phyloP scores from a whole-genome alignment of 306 rosid genomes.

The Acmispon strigosus region DNA sequence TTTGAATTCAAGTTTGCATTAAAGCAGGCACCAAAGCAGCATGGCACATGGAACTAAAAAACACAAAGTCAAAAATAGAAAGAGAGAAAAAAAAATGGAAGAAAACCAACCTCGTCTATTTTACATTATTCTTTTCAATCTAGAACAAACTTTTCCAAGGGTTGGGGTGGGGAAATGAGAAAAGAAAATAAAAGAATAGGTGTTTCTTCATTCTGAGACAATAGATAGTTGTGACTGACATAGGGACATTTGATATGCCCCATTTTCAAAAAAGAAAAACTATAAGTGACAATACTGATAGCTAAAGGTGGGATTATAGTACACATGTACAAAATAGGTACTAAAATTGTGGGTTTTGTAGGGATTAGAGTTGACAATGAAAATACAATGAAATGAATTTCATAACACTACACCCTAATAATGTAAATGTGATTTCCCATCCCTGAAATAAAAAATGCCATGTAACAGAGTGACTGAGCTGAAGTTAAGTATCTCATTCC shows the following conservation, averaged over 20 bases:
- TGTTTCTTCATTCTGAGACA: constrained; percentile 3
- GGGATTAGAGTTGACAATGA: not conserved
- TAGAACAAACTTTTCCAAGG: not conserved
- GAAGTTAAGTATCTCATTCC: not conserved
- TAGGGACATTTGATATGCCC: not conserved
- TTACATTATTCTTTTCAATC: not conserved
- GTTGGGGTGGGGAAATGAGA: not conserved
- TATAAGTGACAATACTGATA: not conserved
- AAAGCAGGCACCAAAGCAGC: not conserved
- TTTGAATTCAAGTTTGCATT: not conserved
- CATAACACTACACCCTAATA: not conserved
- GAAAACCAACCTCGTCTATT: not conserved
- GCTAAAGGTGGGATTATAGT: not conserved
- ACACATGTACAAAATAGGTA: not conserved
- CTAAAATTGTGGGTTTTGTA: not conserved
- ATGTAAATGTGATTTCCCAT: not conserved
- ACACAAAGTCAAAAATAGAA: not conserved
- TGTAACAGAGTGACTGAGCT: not conserved
- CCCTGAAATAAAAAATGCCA: not conserved
- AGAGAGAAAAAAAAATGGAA: not conserved
- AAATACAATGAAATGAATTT: not conserved
- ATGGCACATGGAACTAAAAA: not conserved
- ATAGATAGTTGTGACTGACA: not conserved
- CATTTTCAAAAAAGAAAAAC: not conserved
- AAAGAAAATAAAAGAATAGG: not conserved